Base-by-base conservation (phyloP, 2,329 filamentous ascomycete genomes). In the Aspergillus texensis region DNA sequence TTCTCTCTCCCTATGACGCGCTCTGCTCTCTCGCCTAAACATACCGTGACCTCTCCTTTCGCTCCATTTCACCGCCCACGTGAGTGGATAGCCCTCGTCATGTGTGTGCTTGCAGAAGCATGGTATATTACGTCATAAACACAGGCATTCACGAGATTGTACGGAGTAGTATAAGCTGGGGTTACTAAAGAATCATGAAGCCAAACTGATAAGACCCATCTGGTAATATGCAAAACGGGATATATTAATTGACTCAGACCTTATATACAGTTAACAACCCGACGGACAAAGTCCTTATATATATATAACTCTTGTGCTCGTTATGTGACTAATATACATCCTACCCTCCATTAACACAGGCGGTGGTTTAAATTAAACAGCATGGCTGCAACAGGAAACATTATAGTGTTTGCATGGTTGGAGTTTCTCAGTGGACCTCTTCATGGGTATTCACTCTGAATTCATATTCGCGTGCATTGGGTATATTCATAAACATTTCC, bases 41-140 rank as follows among this genome's bases (percentile, higher is more conserved):
- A 32, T n/a, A 1, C 65, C 66, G 65, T 24, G 65, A 45, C 14
- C n/a, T 43, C 12, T 9, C 3, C 16, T 34, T 41, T 16, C 39
- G 6, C 0, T 1, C 19, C 6, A 4, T 6, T n/a, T 62, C 43
- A 74, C 72, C 72, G 72, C 72, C 57, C 72, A 74, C 72, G 69
- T 74, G 72, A 70, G 10, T 10, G 0, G 3, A 10, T 32, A 68
- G 63, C 69, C 70, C 70, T 72, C 65, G 14, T 58, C 48, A 41
- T 1, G 43, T 45, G 43, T 21, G 8, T 34, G 32, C 34, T 14
- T 36, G 5, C 14, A 1, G 4, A 12, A 8, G 14, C 43, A 46
- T 3, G 10, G 12, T 16, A 0, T 24, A 4, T 21, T 46, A 46
- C 21, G n/a, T 46, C 43, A 46, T 6, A 28, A 28, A 6, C n/a